Evolutionary conservation across 2,329 filamentous ascomycete species (phyloP).

Genomic region (Paecilomyces formosus): DNA sequence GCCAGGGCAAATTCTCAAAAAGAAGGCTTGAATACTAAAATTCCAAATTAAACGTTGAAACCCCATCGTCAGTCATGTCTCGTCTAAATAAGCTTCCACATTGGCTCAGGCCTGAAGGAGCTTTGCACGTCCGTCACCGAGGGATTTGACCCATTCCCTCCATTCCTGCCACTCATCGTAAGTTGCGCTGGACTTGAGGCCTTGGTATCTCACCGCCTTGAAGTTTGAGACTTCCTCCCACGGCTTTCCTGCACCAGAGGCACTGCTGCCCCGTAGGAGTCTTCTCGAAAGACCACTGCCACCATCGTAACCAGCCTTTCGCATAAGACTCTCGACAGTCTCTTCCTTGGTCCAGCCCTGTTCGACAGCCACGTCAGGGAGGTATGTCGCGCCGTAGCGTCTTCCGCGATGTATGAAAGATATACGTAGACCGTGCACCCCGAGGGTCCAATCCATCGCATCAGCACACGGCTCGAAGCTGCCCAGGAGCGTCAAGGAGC

Average conservation of each 20-base stretch:
- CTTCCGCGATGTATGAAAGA: constrained; percentile 68
- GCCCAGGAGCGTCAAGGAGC: constrained; percentile 72
- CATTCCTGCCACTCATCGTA: constrained; percentile 74
- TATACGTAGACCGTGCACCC: constrained; percentile 79
- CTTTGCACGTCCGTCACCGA: constrained; percentile 21
- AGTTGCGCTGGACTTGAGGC: constrained; percentile 63
- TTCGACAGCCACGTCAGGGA: constrained; percentile 84
- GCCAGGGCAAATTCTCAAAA: not conserved
- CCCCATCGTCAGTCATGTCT: not conserved
- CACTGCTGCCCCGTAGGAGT: constrained; percentile 28
- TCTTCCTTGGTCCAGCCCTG: constrained; percentile 95
- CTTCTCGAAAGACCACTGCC: constrained; percentile 31
- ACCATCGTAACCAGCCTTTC: constrained; percentile 88
- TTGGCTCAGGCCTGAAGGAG: constrained; percentile 7
- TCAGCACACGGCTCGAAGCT: constrained; percentile 71
- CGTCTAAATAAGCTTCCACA: not conserved
- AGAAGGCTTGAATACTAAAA: not conserved
- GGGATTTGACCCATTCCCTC: constrained; percentile 58
- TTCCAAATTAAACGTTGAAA: not conserved
- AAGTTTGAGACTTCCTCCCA: constrained; percentile 72
- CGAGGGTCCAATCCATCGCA: constrained; percentile 77
- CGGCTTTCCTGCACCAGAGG: constrained; percentile 21
- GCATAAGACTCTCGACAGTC: constrained; percentile 79
- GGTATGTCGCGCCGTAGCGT: constrained; percentile 77
- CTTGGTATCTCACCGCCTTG: constrained; percentile 77